Conservation (phyloP, 306 rosid species). For the Abrus pulchellus region DNA sequence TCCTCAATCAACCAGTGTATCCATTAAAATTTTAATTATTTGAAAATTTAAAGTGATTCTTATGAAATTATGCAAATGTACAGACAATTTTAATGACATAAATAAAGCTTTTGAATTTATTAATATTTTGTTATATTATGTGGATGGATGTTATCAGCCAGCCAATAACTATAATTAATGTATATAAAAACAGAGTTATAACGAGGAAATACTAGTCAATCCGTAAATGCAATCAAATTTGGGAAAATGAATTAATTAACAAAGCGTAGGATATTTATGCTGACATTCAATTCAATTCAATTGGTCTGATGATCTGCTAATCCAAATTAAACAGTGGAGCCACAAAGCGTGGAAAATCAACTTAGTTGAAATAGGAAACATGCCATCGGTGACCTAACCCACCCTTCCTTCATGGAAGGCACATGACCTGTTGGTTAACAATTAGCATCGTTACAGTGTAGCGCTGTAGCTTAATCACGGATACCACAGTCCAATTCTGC, state of each 20-base stretch:
- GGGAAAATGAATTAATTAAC: constrained; percentile 4
- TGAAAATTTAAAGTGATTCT: background rate
- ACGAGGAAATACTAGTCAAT: background rate
- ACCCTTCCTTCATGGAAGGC: constrained; percentile 48
- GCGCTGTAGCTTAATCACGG: constrained; percentile 30
- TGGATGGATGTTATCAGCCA: background rate
- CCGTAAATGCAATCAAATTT: background rate
- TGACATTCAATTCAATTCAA: background rate
- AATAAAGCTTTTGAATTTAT: background rate
- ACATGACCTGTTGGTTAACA: constrained; percentile 66
- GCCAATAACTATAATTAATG: background rate
- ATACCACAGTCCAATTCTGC: constrained; percentile 52
- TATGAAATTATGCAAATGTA: background rate
- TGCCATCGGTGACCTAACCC: constrained; percentile 32
- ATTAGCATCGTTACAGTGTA: constrained; percentile 44
- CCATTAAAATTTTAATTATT: background rate
- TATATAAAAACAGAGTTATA: background rate
- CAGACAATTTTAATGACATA: background rate
- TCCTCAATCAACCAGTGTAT: background rate
- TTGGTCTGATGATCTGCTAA: background rate
- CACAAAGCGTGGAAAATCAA: constrained; percentile 29
- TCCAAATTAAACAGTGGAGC: background rate
- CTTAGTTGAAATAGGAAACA: constrained; percentile 40
- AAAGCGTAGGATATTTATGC: constrained; percentile 2
- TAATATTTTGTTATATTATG: background rate